Evolutionary conservation across 1,284 basidiomycete genomes (phyloP).

Genomic region (Fomitopsis schrenkii): DNA sequence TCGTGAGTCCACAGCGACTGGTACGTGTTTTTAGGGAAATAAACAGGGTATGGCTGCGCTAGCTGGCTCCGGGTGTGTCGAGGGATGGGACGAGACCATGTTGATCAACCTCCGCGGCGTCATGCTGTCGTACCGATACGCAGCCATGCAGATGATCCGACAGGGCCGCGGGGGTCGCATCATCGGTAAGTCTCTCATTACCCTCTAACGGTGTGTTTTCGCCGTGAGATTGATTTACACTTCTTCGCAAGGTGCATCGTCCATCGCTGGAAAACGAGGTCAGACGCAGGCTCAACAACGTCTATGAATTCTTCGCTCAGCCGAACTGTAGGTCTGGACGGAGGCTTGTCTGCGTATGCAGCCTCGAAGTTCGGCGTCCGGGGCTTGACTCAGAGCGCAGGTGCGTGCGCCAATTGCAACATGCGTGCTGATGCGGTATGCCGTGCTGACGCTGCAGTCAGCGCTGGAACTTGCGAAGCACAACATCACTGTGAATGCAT

Average conservation of each 20-base stretch:
- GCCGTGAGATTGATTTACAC: background rate
- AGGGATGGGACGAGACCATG: conserved; percentile 4
- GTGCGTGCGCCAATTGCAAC: background rate
- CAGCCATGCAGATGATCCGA: conserved; percentile 6
- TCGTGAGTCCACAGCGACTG: background rate
- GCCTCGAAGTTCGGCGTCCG: conserved; percentile 1
- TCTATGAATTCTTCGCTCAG: background rate
- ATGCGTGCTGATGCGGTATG: background rate
- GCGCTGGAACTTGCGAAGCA: background rate
- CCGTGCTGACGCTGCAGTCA: background rate
- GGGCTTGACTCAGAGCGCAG: conserved; percentile 1
- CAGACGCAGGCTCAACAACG: background rate
- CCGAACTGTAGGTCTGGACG: background rate
- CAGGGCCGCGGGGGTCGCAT: conserved; percentile 4
- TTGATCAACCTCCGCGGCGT: conserved; percentile 4
- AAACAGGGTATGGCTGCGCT: background rate
- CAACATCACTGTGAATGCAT: conserved; percentile 8
- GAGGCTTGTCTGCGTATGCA: background rate
- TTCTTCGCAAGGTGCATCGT: conserved; percentile 1
- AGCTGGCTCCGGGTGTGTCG: background rate
- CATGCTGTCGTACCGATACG: conserved; percentile 7
- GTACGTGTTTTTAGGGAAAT: background rate
- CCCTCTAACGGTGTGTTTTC: too few relatives aligned
- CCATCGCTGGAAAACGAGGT: conserved; percentile 6
- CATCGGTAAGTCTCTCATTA: background rate